phyloP scores from a whole-genome alignment of 257 asterid genomes.

The Primulina eburnea region DNA sequence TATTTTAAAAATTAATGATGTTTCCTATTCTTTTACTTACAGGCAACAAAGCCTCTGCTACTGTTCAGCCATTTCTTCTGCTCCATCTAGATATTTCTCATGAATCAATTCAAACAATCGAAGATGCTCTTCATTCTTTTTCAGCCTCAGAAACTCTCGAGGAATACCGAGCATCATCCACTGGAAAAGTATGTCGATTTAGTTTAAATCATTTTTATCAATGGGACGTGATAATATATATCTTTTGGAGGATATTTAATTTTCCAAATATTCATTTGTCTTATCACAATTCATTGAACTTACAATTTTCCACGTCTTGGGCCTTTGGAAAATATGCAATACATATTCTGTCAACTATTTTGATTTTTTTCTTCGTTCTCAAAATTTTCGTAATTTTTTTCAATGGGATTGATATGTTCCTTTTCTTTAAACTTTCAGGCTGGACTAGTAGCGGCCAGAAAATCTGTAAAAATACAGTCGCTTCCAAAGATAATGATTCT shows the following conservation, averaged over 20 bases:
- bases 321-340: no score
- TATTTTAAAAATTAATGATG: neutral
- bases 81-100: constrained; percentile 89
- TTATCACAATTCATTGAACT: neutral
- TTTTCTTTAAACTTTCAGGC: constrained; percentile 42
- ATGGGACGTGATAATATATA: neutral
- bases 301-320: neutral
- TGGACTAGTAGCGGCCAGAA: constrained; percentile 70
- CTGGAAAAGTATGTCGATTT: constrained; percentile 53
- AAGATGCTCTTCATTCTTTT: constrained; percentile 72
- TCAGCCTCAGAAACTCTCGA: constrained; percentile 84
- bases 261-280: neutral
- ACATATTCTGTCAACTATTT: neutral
- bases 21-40: constrained; percentile 25
- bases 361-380: neutral
- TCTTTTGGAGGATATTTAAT: neutral
- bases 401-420: neutral
- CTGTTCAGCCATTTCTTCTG: constrained; percentile 74
- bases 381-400: no score
- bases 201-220: constrained; percentile 2
- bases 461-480: constrained; percentile 60
- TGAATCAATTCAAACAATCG: constrained; percentile 61
- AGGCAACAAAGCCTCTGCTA: constrained; percentile 84
- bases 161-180: constrained; percentile 66
- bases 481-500: constrained; percentile 85